Base-by-base conservation (phyloP, 495 filamentous ascomycete genomes). In the Penicillium waksmanii region DNA sequence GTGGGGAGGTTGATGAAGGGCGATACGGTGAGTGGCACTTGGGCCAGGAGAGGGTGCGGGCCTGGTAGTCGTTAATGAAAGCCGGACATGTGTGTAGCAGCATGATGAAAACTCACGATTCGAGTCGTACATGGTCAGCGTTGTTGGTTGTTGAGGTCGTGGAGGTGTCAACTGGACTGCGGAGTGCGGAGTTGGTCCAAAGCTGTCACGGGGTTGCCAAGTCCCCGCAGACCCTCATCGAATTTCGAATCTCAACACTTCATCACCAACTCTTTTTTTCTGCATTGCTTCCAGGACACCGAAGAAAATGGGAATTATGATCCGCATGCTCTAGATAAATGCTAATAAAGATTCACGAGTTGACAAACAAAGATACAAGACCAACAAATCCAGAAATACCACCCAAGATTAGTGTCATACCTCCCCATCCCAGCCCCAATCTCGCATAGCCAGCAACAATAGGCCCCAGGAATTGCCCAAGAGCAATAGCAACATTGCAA, bases 1-100 rank as follows among this genome's bases (percentile, higher is more conserved):
- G 89, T 86, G 31, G 96, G 95, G 40, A 98, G 91, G 59, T 87
- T 89, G 73, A 97, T 86, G 80, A 96, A 97, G 23, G 95, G 95
- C 33, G 93, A 97, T 55, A 97, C 92, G 58, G 91, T 94, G 51
- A 98, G 82, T 53, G 93, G 91, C 53, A 97, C 84, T 75, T 98
- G 95, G 60, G 91, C 90, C 47, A 98, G 89, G 60, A 96, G 85
- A 19, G 89, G 90, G 75, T 97, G 93, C 4, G 90, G 85, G 57
- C 84, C 91, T 95, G 64, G 7, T 36, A 36, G 8, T 11, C 2
- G 51, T 58, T 6, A 40, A 17, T 58, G 27, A 6, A 25, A 15
- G 23, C 36, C 11, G 51, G 10, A 18, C 46, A 11, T 5, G 7
- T 35, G 34, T 19, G 2, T 10, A 4, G 33, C 1, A 9, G 34